Evolutionary conservation across 768 basidiomycete species (phyloP).

Genomic region (Macrolepiota albuminosa): DNA sequence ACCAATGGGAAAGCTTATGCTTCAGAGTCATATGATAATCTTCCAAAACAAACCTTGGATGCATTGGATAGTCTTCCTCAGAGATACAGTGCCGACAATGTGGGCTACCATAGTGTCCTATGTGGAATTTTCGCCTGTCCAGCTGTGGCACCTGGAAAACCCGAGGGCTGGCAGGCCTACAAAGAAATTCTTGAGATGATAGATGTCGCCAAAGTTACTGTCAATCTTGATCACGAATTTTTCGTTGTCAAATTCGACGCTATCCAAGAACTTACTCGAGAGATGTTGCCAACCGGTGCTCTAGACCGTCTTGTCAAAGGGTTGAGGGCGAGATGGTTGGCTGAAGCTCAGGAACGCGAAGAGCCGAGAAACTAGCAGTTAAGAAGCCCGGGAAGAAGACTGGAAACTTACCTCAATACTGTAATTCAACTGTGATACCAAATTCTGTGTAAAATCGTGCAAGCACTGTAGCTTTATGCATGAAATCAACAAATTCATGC

Average conservation of each 20-base stretch:
- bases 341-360: neutral
- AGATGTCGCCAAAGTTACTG: neutral
- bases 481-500: too few relatives aligned
- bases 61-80: neutral
- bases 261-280: neutral
- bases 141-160: neutral
- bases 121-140: neutral
- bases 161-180: neutral
- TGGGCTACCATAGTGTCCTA: neutral
- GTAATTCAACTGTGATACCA: too few relatives aligned
- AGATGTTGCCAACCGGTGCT: neutral
- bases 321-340: neutral
- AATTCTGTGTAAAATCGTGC: too few relatives aligned
- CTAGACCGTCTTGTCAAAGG: neutral
- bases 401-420: too few relatives aligned
- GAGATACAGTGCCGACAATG: neutral
- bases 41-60: neutral
- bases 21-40: neutral
- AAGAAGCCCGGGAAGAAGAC: neutral
- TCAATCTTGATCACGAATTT: neutral
- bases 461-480: too few relatives aligned
- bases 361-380: neutral
- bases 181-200: neutral
- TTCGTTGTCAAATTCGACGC: neutral
- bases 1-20: too few relatives aligned